These are phyloP conservation scores for Pneumocystis carinii DNA, from an alignment of 1,139 yeast genomes.

Conservation along the genomic window DNA sequence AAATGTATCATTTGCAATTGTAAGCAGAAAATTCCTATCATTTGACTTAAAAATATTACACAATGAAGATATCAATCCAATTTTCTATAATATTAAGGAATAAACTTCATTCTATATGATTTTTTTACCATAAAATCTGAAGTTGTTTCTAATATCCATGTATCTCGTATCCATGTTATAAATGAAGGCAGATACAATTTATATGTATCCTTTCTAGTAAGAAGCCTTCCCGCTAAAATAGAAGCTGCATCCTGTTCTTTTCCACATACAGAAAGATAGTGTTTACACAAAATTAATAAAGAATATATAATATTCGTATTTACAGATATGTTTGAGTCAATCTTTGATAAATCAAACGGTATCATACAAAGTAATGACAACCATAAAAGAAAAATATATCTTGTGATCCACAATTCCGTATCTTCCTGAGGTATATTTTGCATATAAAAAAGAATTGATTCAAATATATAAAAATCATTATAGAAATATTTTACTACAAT, in stretches of 20 bases:
- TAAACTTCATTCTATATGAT: too few relatives aligned
- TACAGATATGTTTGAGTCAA: conserved; percentile 17
- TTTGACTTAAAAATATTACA: neutral
- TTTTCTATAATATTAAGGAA: neutral
- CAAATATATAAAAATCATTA: conserved; percentile 41
- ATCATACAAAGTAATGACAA: conserved; percentile 48
- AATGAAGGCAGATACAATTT: neutral
- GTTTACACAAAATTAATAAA: conserved; percentile 27
- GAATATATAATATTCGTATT: conserved; percentile 22
- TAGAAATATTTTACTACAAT: conserved; percentile 33
- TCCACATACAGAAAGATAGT: conserved; percentile 30
- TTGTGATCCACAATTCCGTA: conserved; percentile 35
- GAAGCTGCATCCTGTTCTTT: conserved; percentile 37
- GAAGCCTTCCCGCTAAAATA: conserved; percentile 28
- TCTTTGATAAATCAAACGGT: conserved; percentile 47
- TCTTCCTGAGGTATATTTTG: conserved; percentile 11
- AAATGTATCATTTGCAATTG: conserved; percentile 3
- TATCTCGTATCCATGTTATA: conserved; percentile 14
- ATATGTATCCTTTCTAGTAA: conserved; percentile 28
- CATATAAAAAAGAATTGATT: conserved; percentile 16
- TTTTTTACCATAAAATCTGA: conserved; percentile 2
- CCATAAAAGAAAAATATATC: conserved; percentile 57
- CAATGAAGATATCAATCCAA: neutral
- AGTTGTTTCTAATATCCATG: conserved; percentile 5
- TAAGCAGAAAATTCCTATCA: neutral